These are phyloP conservation scores for Tagetes patula DNA, from an alignment of 129 eudicot species.

Conservation along the genomic window DNA sequence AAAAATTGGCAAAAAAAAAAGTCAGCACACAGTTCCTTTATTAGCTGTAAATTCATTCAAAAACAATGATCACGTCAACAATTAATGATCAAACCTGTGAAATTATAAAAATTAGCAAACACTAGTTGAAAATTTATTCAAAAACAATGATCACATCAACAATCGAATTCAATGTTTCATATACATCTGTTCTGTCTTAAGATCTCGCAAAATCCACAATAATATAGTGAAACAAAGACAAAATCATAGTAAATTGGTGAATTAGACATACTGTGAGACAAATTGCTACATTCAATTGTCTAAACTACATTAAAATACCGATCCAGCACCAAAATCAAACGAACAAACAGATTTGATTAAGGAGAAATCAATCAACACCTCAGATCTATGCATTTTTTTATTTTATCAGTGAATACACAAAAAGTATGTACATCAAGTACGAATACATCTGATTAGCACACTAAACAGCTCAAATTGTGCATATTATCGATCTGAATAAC, in stretches of 20 bases:
- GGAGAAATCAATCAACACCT: not conserved
- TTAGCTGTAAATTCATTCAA: not conserved
- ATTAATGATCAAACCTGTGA: not conserved
- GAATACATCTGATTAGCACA: not conserved
- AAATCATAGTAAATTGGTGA: not conserved
- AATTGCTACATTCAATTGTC: not conserved
- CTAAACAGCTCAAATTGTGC: not conserved
- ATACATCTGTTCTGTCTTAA: not conserved
- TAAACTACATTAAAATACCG: not conserved
- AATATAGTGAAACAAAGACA: not conserved
- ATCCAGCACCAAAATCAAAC: not conserved
- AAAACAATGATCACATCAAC: not conserved
- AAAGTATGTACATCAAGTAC: not conserved
- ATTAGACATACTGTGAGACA: not conserved
- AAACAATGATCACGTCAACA: not conserved
- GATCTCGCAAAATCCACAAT: not conserved
- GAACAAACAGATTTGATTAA: not conserved
- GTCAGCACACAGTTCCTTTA: not conserved
- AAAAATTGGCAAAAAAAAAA: not conserved
- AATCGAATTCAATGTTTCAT: not conserved
- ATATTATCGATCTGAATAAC: not conserved
- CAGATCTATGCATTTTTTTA: not conserved
- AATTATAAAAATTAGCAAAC: no score
- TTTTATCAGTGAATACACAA: not conserved
- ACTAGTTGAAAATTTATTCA: not conserved